Conservation (phyloP, 2,329 filamentous ascomycete genomes). For the Daldinia eschscholtzii region DNA sequence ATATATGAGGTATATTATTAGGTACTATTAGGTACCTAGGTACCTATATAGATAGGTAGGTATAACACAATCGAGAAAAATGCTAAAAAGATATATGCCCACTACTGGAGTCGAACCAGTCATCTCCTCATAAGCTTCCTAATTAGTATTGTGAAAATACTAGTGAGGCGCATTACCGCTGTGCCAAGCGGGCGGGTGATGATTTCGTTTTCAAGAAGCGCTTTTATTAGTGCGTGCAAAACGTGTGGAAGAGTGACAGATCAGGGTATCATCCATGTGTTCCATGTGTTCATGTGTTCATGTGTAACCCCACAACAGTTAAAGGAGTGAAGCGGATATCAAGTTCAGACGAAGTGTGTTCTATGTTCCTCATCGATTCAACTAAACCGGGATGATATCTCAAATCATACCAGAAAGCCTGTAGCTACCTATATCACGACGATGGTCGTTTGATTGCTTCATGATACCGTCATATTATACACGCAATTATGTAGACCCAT, state of each 20-base stretch:
- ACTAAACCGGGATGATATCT: too few relatives aligned
- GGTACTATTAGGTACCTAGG: too few relatives aligned
- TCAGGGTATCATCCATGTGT: background rate
- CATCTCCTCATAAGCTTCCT: constrained; percentile 34
- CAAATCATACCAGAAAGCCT: too few relatives aligned
- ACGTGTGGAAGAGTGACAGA: background rate
- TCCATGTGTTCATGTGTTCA: background rate
- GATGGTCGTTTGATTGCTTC: background rate
- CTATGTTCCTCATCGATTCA: too few relatives aligned
- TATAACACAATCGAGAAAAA: background rate
- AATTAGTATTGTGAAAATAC: constrained; percentile 20
- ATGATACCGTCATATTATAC: background rate
- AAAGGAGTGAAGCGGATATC: too few relatives aligned
- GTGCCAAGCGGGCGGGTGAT: constrained; percentile 23
- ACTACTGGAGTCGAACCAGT: constrained; percentile 36
- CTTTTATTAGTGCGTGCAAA: background rate
- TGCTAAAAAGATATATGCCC: constrained; percentile 14
- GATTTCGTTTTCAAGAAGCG: background rate
- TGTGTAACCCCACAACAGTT: background rate
- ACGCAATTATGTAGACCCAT: background rate
- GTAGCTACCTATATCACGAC: too few relatives aligned
- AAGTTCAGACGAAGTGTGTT: too few relatives aligned
- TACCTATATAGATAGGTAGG: too few relatives aligned
- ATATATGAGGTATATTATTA: too few relatives aligned
- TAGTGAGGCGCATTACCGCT: constrained; percentile 36